Evolutionary conservation across 140 eudicot species (phyloP).

Genomic region (Bidens hawaiensis): DNA sequence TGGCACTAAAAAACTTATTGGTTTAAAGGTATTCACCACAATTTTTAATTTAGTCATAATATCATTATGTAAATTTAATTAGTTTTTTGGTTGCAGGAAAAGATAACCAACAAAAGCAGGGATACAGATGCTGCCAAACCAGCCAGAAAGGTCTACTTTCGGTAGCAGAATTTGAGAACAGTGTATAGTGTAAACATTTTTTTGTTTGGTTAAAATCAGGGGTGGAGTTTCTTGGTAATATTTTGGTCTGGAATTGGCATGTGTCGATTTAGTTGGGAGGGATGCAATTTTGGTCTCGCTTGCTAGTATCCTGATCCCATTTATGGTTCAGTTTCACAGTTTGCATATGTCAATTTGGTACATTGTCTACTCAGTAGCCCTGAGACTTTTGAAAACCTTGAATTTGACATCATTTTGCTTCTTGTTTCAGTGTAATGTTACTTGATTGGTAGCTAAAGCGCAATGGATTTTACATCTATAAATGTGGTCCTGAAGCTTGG

Average conservation of each 20-base stretch:
- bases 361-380: neutral
- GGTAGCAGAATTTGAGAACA: conserved; percentile 25
- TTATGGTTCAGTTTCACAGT: neutral
- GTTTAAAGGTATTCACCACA: conserved; percentile 27
- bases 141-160: conserved; percentile 39
- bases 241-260: no score
- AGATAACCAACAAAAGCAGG: conserved; percentile 15
- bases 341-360: neutral
- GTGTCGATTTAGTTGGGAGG: neutral
- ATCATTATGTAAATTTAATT: neutral
- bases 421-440: neutral
- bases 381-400: neutral
- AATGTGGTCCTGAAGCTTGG: neutral
- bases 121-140: conserved; percentile 22
- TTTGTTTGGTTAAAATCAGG: conserved; percentile 1
- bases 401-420: neutral
- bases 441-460: no score
- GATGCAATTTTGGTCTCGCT: neutral
- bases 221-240: no score
- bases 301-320: neutral
- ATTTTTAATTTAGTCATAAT: neutral
- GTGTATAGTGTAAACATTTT: conserved; percentile 5
- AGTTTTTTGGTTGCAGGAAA: conserved; percentile 36
- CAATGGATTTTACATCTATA: neutral
- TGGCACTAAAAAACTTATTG: conserved; percentile 26